phyloP scores from a whole-genome alignment of 2,329 filamentous ascomycete species.

The Apiospora arundinis region DNA sequence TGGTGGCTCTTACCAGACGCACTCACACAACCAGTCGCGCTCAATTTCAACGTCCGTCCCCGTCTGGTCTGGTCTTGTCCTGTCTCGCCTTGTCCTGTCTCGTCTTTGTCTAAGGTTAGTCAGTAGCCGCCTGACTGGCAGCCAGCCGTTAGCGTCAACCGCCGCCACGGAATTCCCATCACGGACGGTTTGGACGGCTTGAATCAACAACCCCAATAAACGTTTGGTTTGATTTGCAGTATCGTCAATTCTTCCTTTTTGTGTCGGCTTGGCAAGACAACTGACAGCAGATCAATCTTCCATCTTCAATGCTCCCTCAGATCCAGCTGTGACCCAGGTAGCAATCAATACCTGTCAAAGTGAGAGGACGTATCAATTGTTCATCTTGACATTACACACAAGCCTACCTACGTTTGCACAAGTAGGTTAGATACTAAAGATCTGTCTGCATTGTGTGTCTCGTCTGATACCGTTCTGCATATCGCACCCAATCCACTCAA shows the following conservation, averaged over 20 bases:
- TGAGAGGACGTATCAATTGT: not conserved
- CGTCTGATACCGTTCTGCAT: not conserved
- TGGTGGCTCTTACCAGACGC: not conserved
- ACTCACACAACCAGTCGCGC: not conserved
- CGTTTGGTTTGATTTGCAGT: slow-evolving; percentile 2
- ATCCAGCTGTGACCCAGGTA: not conserved
- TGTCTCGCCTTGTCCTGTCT: too few relatives aligned
- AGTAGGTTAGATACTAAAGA: not conserved
- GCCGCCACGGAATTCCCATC: not conserved
- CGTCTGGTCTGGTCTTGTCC: not conserved
- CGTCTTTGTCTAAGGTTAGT: too few relatives aligned
- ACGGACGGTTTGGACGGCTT: not conserved
- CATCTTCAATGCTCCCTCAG: not conserved
- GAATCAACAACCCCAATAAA: slow-evolving; percentile 3
- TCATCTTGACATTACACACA: too few relatives aligned
- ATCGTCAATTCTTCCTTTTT: not conserved
- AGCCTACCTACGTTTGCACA: too few relatives aligned
- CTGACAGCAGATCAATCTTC: not conserved
- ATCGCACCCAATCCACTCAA: not conserved
- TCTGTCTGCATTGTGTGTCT: not conserved
- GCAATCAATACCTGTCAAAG: not conserved
- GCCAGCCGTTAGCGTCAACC: not conserved
- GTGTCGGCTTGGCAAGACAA: not conserved
- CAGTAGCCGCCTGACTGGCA: too few relatives aligned
- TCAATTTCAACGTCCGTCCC: not conserved